Percentiles rank a stretch among this genome's conserved stretches.
These are phyloP conservation scores for Drechmeria coniospora DNA, from an alignment of 2,329 filamentous ascomycete genomes.

Conservation along the genomic window DNA sequence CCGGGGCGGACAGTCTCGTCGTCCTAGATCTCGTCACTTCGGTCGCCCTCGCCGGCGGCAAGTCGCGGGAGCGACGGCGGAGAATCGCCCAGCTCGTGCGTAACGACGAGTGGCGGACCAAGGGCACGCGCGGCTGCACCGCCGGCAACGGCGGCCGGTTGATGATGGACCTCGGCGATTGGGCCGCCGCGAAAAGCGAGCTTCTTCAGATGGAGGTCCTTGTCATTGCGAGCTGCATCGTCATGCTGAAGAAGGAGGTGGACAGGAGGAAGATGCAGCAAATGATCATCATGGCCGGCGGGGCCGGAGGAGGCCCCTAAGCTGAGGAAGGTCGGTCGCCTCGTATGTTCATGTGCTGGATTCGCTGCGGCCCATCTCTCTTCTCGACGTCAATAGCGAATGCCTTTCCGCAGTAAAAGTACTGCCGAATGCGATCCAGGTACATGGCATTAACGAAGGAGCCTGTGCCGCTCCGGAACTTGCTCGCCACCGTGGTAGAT, in stretches of 20 bases:
- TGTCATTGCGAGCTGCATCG: conserved; percentile 38
- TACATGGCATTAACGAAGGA: too few relatives aligned
- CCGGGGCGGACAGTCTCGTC: conserved; percentile 26
- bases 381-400: too few relatives aligned
- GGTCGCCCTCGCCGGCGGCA: conserved; percentile 14
- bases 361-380: too few relatives aligned
- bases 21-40: conserved; percentile 32
- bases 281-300: conserved; percentile 26
- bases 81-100: conserved; percentile 29
- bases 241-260: conserved; percentile 52
- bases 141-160: conserved; percentile 37
- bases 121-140: conserved; percentile 19
- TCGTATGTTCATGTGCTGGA: background rate
- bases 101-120: conserved; percentile 20
- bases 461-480: too few relatives aligned
- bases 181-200: conserved; percentile 17
- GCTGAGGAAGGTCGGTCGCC: background rate
- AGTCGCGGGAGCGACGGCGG: conserved; percentile 13
- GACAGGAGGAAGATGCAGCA: conserved; percentile 40
- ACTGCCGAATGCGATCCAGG: too few relatives aligned
- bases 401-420: too few relatives aligned
- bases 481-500: too few relatives aligned
- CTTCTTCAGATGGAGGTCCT: conserved; percentile 29
- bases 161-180: conserved; percentile 24
- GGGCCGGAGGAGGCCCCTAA: conserved; percentile 7